Evolutionary conservation across 202 grass and related monocot species (phyloP).

Genomic region (Carex sylvatica): DNA sequence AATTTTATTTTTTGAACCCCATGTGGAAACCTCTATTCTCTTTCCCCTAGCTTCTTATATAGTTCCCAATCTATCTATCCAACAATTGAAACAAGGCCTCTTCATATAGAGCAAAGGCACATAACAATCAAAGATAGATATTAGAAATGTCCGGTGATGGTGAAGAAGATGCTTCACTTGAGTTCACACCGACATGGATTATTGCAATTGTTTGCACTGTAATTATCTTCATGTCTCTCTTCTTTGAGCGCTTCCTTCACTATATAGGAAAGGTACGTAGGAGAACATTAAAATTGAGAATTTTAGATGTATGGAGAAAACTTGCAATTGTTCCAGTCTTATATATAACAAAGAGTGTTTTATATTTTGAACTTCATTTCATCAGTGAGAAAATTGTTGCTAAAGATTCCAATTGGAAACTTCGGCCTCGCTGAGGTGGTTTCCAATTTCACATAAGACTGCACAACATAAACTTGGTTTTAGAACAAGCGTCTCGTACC

Average conservation of each 20-base stretch:
- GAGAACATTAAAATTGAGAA: not conserved
- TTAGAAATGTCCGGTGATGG: conserved; percentile 4
- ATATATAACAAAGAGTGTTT: not conserved
- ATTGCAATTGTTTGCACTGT: conserved; percentile 32
- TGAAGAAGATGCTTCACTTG: not conserved
- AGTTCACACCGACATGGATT: conserved; percentile 47
- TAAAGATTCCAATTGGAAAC: too few relatives aligned
- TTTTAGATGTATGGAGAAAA: not conserved
- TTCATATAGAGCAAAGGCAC: not conserved
- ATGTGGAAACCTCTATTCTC: not conserved
- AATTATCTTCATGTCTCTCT: conserved; percentile 33
- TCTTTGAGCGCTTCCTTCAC: conserved; percentile 38
- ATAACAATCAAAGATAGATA: not conserved
- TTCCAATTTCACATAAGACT: not conserved
- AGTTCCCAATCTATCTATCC: not conserved
- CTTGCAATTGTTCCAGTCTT: not conserved
- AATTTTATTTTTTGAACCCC: not conserved
- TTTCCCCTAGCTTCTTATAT: not conserved
- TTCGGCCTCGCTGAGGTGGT: not conserved
- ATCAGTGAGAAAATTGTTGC: not conserved
- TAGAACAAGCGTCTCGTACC: not conserved
- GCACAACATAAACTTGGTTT: not conserved
- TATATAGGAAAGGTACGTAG: conserved; percentile 36
- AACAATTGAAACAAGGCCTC: not conserved
- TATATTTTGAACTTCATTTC: not conserved